Base-by-base conservation (phyloP, 75 land plant species). In the Selaginella tamariscina region DNA sequence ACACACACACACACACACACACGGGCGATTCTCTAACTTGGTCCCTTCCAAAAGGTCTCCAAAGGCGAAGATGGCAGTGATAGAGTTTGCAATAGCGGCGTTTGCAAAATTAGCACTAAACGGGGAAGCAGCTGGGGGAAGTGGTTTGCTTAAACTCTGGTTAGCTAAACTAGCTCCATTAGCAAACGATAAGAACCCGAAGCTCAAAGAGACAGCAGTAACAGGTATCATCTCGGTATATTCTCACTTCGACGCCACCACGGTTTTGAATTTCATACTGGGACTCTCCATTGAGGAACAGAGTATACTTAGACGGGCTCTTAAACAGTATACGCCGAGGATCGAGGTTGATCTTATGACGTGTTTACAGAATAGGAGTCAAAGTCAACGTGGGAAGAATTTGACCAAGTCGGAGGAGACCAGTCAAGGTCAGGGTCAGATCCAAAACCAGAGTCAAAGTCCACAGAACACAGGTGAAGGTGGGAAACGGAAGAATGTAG, bases 311-410 rank as follows among this genome's bases (percentile, higher is more conserved):
- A 83, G 99, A 57, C 81, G 99, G 67, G 93, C 97, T 0, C 78
- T 95, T 27, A 95, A 91, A 74, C 97, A 95, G 60, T 80, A 91
- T 49, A 95, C 97, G 24, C 97, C 99, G 60, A 84, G 99, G 29
- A 95, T 95, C 69, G 99, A 95, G 72, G 97, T 95, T 27, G 99
- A 95, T 73, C 76, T 95, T 23, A 81, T 95, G 84, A 88, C 87
- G 60, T 91, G 79, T 75, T 32, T 95, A 79, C 99, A 95, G 70
- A 91, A 65, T 77, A 95, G 85, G 78, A 90, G 79, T 68, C 23
- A 59, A 23, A 59, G 62, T 2, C 8, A 8, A 59, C 8, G 62
- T 8, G n/a, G n/a, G n/a, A n/a, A n/a, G n/a, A n/a, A n/a, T n/a
- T n/a, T n/a, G n/a, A n/a, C n/a, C n/a, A n/a, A n/a, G n/a, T n/a